Conservation (phyloP, 2,329 filamentous ascomycete species). For the Hymenoscyphus fraxineus region DNA sequence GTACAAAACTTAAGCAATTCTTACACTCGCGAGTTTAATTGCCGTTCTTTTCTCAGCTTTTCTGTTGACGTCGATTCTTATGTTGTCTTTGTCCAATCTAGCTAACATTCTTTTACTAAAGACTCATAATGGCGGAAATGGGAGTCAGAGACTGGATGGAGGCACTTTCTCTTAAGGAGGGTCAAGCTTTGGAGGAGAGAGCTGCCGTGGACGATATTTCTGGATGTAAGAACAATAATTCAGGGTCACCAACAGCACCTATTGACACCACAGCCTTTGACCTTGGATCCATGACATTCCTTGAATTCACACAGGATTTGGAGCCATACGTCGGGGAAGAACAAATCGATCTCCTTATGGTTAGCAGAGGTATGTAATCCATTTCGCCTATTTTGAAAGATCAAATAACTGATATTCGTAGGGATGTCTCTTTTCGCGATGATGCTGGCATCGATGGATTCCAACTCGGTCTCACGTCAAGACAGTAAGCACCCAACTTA, state of each 20-base stretch:
- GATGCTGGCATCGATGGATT: conserved; percentile 14
- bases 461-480: conserved; percentile 18
- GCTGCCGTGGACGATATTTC: conserved; percentile 17
- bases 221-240: conserved; percentile 16
- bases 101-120: not conserved
- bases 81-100: not conserved
- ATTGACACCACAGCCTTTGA: conserved; percentile 19
- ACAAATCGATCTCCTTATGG: conserved; percentile 16
- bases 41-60: not conserved
- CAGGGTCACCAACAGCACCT: not conserved
- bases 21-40: not conserved
- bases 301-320: conserved; percentile 20
- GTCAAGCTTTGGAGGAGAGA: conserved; percentile 9
- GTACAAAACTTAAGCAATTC: not conserved
- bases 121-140: conserved; percentile 14
- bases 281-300: conserved; percentile 14
- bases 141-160: conserved; percentile 23
- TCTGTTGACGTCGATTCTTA: not conserved
- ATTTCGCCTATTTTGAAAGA: not conserved
- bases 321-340: conserved; percentile 21
- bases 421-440: conserved; percentile 17
- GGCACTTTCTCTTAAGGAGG: conserved; percentile 1
- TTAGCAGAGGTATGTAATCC: conserved; percentile 21
- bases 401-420: conserved; percentile 11
- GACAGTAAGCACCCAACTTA: conserved; percentile 15